Evolutionary conservation across 2,329 filamentous ascomycete species (phyloP).

Genomic region (Exophiala spinifera): DNA sequence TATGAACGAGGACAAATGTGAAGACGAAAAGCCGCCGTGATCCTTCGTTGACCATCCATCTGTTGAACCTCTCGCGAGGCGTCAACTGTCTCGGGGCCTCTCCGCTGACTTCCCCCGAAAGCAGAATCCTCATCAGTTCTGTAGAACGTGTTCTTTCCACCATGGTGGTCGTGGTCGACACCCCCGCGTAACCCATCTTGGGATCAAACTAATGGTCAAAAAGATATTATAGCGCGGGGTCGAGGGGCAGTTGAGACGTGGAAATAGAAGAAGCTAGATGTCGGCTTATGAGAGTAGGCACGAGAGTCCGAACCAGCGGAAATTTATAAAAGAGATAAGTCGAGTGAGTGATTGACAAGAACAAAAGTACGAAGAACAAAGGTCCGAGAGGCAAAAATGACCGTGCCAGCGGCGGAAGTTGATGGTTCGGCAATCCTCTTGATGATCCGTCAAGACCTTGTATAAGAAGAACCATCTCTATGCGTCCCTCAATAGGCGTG

Average conservation of each 20-base stretch:
- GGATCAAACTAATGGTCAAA: too few relatives aligned
- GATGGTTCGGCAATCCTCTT: too few relatives aligned
- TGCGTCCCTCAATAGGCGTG: neutral
- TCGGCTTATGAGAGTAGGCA: too few relatives aligned
- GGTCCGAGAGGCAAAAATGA: too few relatives aligned
- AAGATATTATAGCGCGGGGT: too few relatives aligned
- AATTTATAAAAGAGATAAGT: neutral
- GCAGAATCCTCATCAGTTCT: constrained; percentile 73
- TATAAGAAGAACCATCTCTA: neutral
- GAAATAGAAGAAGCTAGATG: neutral
- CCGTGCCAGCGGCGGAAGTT: neutral
- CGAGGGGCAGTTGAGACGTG: too few relatives aligned
- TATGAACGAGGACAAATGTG: constrained; percentile 68
- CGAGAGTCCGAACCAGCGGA: neutral
- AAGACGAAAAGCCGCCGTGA: constrained; percentile 78
- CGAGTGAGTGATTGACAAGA: neutral
- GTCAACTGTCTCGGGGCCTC: constrained; percentile 67
- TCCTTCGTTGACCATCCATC: constrained; percentile 87
- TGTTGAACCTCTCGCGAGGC: constrained; percentile 68
- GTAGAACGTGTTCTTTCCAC: constrained; percentile 74
- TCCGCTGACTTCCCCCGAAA: constrained; percentile 76
- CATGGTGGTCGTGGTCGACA: constrained; percentile 5
- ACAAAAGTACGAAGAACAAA: neutral
- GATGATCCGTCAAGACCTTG: too few relatives aligned
- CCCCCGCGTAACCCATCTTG: neutral